phyloP scores from a whole-genome alignment of 2,329 filamentous ascomycete species.

The Xylaria polymorpha region DNA sequence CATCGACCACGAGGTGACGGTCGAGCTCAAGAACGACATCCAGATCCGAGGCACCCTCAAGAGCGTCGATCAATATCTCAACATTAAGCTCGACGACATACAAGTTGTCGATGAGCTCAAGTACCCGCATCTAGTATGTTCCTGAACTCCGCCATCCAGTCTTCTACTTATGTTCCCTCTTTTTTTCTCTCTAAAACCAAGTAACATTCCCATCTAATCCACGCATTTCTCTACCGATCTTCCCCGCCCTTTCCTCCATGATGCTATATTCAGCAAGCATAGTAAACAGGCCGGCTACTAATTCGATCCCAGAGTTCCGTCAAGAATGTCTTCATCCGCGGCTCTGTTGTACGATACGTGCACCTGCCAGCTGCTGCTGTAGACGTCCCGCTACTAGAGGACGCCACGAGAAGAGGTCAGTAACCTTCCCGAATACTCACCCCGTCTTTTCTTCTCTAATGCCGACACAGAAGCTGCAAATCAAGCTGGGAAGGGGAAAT shows the following conservation, averaged over 20 bases:
- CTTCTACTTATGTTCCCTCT: neutral
- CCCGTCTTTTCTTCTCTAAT: conserved; percentile 8
- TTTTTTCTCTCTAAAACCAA: neutral
- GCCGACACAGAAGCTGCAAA: conserved; percentile 64
- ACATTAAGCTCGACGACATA: conserved; percentile 98
- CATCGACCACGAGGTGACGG: conserved; percentile 95
- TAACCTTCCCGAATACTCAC: neutral
- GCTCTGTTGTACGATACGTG: conserved; percentile 92
- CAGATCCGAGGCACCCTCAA: conserved; percentile 95
- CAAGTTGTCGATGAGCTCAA: conserved; percentile 91
- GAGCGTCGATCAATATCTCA: conserved; percentile 98
- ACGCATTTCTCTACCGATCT: no score
- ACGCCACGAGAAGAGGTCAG: conserved; percentile 86
- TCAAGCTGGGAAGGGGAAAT: conserved; percentile 68
- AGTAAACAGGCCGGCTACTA: conserved; percentile 2
- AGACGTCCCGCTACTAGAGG: conserved; percentile 87
- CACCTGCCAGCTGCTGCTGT: conserved; percentile 85
- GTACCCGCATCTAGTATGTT: conserved; percentile 86
- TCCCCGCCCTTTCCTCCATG: neutral
- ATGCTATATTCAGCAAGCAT: neutral
- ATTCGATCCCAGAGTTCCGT: conserved; percentile 69
- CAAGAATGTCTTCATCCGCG: conserved; percentile 95
- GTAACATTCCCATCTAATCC: no score
- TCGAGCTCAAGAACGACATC: conserved; percentile 99
- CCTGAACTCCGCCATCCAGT: neutral